A percentile compares a stretch with the other conserved stretches of the same genome.
These are phyloP conservation scores for Eremochloa ophiuroides DNA, from an alignment of 176 grass and related monocot species.

Conservation along the genomic window DNA sequence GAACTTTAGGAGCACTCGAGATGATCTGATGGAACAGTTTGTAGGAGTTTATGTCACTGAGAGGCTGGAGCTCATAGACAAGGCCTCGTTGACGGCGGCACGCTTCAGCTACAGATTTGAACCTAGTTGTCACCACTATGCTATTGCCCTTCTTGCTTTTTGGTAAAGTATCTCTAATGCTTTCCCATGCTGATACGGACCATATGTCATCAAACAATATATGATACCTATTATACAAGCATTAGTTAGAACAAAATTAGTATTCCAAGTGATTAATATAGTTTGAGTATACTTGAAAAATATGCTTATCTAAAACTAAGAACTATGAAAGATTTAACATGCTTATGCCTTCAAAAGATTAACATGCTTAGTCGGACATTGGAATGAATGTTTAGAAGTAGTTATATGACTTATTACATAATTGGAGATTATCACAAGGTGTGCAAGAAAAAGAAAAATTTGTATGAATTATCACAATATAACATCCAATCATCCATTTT, in stretches of 20 bases:
- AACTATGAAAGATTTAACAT: too few species aligned
- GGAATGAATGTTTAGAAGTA: too few species aligned
- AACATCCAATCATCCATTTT: too few species aligned
- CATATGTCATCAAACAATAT: slow-evolving; percentile 23
- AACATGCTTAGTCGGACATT: too few species aligned
- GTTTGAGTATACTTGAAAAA: too few species aligned
- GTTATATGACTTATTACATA: too few species aligned
- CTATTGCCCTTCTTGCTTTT: neutral
- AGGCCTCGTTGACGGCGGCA: neutral
- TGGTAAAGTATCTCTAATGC: neutral
- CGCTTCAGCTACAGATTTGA: slow-evolving; percentile 11
- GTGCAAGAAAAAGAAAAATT: too few species aligned
- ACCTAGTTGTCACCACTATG: slow-evolving; percentile 25
- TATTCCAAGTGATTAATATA: too few species aligned
- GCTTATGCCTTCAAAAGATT: too few species aligned
- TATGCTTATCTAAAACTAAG: too few species aligned
- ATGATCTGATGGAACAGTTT: neutral
- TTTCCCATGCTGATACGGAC: slow-evolving; percentile 29
- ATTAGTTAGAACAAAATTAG: neutral
- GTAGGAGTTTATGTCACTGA: neutral
- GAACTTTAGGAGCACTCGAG: neutral
- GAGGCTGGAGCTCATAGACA: neutral
- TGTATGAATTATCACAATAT: too few species aligned
- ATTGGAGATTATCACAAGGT: too few species aligned
- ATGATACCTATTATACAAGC: neutral